These are phyloP conservation scores for Monascus ruber DNA, from an alignment of 2,329 filamentous ascomycete genomes.

Conservation along the genomic window DNA sequence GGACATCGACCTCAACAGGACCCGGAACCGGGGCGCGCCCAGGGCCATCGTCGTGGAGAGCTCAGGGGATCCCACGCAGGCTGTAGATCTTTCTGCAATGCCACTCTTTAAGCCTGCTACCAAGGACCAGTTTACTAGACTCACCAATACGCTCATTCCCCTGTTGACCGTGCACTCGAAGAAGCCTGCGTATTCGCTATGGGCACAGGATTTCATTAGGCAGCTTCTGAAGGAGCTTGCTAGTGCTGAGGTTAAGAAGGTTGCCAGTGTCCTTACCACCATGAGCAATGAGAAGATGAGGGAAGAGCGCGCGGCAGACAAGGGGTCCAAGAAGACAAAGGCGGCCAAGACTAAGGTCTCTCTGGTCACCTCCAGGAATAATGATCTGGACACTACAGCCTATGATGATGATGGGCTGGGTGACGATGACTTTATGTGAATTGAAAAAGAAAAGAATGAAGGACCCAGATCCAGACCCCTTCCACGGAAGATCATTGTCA, in stretches of 20 bases:
- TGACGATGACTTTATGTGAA: conserved; percentile 40
- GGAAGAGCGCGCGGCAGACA: conserved; percentile 90
- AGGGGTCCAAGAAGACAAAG: conserved; percentile 93
- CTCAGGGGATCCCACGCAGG: conserved; percentile 59
- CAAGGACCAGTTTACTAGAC: conserved; percentile 71
- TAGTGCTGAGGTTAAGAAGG: conserved; percentile 94
- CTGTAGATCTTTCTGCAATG: conserved; percentile 69
- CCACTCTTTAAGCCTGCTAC: conserved; percentile 81
- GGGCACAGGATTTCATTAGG: conserved; percentile 85
- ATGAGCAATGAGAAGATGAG: conserved; percentile 96
- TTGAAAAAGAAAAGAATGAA: not conserved
- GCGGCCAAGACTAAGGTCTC: conserved; percentile 89
- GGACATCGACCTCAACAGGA: conserved; percentile 59
- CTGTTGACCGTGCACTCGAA: conserved; percentile 63
- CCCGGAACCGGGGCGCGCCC: conserved; percentile 49
- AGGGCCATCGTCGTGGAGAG: conserved; percentile 57
- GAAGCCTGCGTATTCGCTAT: conserved; percentile 82
- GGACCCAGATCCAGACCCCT: too few species aligned
- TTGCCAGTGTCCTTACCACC: conserved; percentile 75
- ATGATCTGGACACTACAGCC: conserved; percentile 55
- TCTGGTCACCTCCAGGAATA: conserved; percentile 53
- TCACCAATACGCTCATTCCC: conserved; percentile 69
- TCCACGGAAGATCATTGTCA: too few species aligned
- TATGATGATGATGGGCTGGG: conserved; percentile 85
- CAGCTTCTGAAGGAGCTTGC: conserved; percentile 75